phyloP scores from a whole-genome alignment of 2,329 filamentous ascomycete genomes.

The Coleophoma cylindrospora region DNA sequence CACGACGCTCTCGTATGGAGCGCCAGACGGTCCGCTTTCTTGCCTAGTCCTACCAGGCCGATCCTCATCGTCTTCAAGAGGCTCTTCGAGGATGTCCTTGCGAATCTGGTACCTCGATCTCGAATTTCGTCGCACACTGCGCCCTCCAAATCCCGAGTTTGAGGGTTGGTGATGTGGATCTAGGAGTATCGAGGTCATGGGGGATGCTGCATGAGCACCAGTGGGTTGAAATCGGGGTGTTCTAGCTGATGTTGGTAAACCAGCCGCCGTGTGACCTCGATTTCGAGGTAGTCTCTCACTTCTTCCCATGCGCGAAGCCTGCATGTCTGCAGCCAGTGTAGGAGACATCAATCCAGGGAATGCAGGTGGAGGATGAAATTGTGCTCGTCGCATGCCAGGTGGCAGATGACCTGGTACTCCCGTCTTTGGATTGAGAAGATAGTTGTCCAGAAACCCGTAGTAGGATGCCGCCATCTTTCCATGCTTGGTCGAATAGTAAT shows the following conservation, averaged over 20 bases:
- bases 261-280: slow-evolving; percentile 28
- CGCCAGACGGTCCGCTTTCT: slow-evolving; percentile 19
- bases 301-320: slow-evolving; percentile 42
- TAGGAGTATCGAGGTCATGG: slow-evolving; percentile 68
- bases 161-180: slow-evolving; percentile 72
- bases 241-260: slow-evolving; percentile 27
- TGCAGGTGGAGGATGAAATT: slow-evolving; percentile 70
- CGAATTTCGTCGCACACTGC: slow-evolving; percentile 42
- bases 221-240: slow-evolving; percentile 39
- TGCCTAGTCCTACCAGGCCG: slow-evolving; percentile 14
- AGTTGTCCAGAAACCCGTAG: slow-evolving; percentile 91
- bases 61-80: slow-evolving; percentile 40
- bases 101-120: slow-evolving; percentile 40
- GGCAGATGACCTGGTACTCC: slow-evolving; percentile 58
- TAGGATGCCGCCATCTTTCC: slow-evolving; percentile 98
- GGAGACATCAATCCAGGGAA: slow-evolving; percentile 69
- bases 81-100: slow-evolving; percentile 50
- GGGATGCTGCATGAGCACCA: slow-evolving; percentile 37
- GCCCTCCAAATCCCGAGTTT: slow-evolving; percentile 36
- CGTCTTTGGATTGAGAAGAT: slow-evolving; percentile 68
- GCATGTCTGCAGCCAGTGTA: slow-evolving; percentile 50
- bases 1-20: slow-evolving; percentile 21
- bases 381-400: slow-evolving; percentile 42
- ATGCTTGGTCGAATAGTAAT: slow-evolving; percentile 93
- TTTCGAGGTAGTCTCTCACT: slow-evolving; percentile 38